Evolutionary conservation across 2,329 filamentous ascomycete species (phyloP).

Genomic region (Diaporthe nobilis): DNA sequence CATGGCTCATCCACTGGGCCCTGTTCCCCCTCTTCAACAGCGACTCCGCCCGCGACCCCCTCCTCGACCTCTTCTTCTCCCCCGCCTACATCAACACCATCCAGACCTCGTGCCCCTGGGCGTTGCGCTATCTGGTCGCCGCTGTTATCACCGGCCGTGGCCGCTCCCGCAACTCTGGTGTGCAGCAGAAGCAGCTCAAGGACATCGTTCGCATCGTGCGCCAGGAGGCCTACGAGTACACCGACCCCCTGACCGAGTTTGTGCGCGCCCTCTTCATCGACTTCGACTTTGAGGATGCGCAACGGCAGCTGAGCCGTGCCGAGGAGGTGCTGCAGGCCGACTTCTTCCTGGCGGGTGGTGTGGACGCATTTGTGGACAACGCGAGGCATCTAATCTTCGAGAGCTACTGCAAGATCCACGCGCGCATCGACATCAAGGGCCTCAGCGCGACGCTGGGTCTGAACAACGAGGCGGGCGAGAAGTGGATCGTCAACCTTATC

Average conservation of each 20-base stretch:
- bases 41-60: conserved; percentile 88
- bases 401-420: conserved; percentile 99
- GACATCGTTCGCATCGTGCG: conserved; percentile 95
- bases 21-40: conserved; percentile 99
- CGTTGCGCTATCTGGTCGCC: conserved; percentile 92
- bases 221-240: conserved; percentile 98
- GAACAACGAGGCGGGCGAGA: conserved; percentile 95
- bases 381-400: conserved; percentile 98
- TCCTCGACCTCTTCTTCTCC: conserved; percentile 98
- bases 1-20: conserved; percentile 98
- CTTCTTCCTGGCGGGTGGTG: conserved; percentile 91
- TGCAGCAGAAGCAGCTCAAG: conserved; percentile 99
- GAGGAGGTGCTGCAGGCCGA: conserved; percentile 93
- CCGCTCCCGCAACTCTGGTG: conserved; percentile 83
- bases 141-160: conserved; percentile 94
- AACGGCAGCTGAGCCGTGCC: conserved; percentile 86
- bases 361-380: conserved; percentile 92
- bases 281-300: conserved; percentile 98
- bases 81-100: conserved; percentile 99
- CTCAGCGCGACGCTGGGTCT: conserved; percentile 92
- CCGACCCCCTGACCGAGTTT: conserved; percentile 95
- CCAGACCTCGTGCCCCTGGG: conserved; percentile 97
- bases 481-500: conserved; percentile 99
- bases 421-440: conserved; percentile 98
- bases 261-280: conserved; percentile 94